Evolutionary conservation across 2,329 filamentous ascomycete species (phyloP).

Genomic region (Fusarium heterosporum): DNA sequence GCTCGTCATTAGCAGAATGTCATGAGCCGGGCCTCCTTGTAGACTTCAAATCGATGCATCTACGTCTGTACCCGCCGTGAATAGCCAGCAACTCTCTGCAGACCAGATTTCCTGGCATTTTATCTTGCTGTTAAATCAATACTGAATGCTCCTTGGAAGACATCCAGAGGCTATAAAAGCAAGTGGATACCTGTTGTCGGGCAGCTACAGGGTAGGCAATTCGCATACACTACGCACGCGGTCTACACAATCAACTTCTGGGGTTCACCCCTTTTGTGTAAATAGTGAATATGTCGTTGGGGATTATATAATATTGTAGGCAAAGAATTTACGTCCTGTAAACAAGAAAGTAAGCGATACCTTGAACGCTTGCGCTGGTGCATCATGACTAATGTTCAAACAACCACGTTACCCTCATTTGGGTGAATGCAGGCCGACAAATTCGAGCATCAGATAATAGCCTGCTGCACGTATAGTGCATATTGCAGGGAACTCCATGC

Average conservation of each 20-base stretch:
- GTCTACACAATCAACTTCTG: not conserved
- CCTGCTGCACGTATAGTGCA: conserved; percentile 14
- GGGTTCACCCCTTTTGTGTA: not conserved
- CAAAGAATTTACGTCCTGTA: not conserved
- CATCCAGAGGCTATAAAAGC: not conserved
- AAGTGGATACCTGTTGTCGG: not conserved
- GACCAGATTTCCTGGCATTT: not conserved
- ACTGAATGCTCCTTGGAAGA: not conserved
- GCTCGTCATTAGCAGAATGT: no score
- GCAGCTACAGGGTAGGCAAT: not conserved
- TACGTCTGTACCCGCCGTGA: not conserved
- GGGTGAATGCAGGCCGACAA: conserved; percentile 20
- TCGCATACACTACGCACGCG: not conserved
- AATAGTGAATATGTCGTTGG: not conserved
- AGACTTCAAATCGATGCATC: not conserved
- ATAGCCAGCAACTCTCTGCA: not conserved
- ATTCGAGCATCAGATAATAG: conserved; percentile 14
- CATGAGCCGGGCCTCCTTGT: no score
- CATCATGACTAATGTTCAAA: conserved; percentile 21
- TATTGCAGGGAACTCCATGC: conserved; percentile 25
- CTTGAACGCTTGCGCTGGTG: not conserved
- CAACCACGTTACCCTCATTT: conserved; percentile 5
- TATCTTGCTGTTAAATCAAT: not conserved
- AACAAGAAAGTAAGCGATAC: not conserved
- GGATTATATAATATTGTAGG: not conserved